Base-by-base conservation (phyloP, 768 basidiomycete species). In the Rhizopogon vinicolor region DNA sequence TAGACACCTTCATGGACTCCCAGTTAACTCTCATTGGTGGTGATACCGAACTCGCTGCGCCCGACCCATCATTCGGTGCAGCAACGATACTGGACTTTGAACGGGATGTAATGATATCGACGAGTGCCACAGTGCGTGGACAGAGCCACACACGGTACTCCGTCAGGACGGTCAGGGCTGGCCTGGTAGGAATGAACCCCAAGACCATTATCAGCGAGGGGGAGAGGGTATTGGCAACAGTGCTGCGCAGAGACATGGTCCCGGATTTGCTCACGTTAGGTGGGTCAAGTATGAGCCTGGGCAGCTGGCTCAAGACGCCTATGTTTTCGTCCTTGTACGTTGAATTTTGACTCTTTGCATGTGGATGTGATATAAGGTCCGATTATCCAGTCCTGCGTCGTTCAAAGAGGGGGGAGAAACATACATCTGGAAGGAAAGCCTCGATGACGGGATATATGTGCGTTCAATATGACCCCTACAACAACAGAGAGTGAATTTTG, bases 71-170 rank as follows among this genome's bases (percentile, higher is more conserved):
- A 33, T 33, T 35, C 2, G 29, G 39, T 39, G 37, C 53, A n/a
- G 31, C 9, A 3, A 51, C 45, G 2, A 52, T 45, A n/a, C 35
- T 54, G 22, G 53, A 54, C 42, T 54, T 54, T 16, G 37, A 54
- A 4, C 22, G 16, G 4, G 48, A 54, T 49, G 53, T 28, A n/a
- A 54, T 39, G 53, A 39, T 12, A 48, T 49, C 18, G 25, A 54
- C 22, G 4, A 39, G 28, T 16, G 45, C 37, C 16, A 51, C 48
- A 14, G 48, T 54, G 31, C 48, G 48, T 14, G 53, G 53, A 14
- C 14, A 54, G 5, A 25, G 14, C 39, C 31, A 19, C 7, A 18
- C 28, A 50, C 28, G 48, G 14, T 54, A 54, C 28, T 22, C 53
- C 10, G 37, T 41, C 19, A 29, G 40, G 18, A 41, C 29, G 3